These are phyloP conservation scores for Coleophoma cylindrospora DNA, from an alignment of 2,329 filamentous ascomycete species.

Conservation along the genomic window DNA sequence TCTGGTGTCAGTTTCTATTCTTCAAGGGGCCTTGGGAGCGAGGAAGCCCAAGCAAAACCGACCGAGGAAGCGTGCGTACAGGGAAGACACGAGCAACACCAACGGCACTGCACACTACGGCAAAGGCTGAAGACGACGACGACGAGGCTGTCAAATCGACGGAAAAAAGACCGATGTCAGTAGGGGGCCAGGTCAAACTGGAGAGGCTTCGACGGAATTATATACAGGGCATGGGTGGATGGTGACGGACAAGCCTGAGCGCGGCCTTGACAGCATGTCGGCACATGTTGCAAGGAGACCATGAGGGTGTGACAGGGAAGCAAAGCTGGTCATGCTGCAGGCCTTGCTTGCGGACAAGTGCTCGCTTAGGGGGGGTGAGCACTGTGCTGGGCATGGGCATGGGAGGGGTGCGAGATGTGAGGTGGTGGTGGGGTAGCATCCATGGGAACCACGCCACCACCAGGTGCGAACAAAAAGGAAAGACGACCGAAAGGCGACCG, in stretches of 20 bases:
- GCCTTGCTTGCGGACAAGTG: conserved; percentile 19
- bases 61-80: conserved; percentile 8
- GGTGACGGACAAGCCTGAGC: conserved; percentile 11
- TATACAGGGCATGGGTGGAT: conserved; percentile 26
- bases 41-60: neutral
- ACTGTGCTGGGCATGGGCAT: neutral
- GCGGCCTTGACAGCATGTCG: conserved; percentile 13
- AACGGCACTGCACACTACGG: conserved; percentile 7
- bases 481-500: too few relatives aligned
- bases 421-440: conserved; percentile 5
- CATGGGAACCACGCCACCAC: too few relatives aligned
- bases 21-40: too few relatives aligned
- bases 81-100: neutral
- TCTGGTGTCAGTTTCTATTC: too few relatives aligned
- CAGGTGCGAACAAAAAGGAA: too few relatives aligned
- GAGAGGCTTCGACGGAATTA: conserved; percentile 21
- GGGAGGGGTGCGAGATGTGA: conserved; percentile 14
- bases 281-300: conserved; percentile 22
- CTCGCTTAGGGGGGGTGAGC: conserved; percentile 14
- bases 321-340: conserved; percentile 22
- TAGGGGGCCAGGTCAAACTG: conserved; percentile 20
- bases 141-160: conserved; percentile 15
- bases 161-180: conserved; percentile 15
- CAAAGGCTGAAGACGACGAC: conserved; percentile 7
- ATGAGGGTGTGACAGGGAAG: conserved; percentile 16